Evolutionary conservation across 2,329 filamentous ascomycete genomes (phyloP).

Genomic region (Sordariomycetes sp.): DNA sequence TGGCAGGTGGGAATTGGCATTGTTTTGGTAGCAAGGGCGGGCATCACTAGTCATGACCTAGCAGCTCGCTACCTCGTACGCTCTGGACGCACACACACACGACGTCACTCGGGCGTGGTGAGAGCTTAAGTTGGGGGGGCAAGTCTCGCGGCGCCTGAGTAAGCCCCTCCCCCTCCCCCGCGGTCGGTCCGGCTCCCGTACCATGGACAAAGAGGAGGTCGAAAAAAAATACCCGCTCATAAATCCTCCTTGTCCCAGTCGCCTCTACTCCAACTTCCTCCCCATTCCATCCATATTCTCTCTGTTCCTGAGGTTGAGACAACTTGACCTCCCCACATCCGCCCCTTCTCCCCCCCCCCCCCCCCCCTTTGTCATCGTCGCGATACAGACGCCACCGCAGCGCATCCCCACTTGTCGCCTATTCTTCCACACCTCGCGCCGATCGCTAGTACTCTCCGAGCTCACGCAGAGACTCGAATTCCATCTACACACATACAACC

Average conservation of each 20-base stretch:
- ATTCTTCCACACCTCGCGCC: not conserved
- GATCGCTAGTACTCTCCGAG: not conserved
- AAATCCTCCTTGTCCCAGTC: constrained; percentile 1
- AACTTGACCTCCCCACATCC: not conserved
- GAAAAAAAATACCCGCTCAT: constrained; percentile 4
- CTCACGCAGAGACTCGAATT: not conserved
- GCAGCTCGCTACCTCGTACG: no score
- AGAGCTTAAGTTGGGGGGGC: not conserved
- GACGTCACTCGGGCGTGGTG: not conserved
- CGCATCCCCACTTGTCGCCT: not conserved
- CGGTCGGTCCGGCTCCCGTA: constrained; percentile 1
- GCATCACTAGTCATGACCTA: not conserved
- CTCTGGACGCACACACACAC: not conserved
- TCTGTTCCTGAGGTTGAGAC: not conserved
- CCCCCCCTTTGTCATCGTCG: not conserved
- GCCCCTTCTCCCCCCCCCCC: not conserved
- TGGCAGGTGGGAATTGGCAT: not conserved
- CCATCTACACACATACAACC: not conserved
- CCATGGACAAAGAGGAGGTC: not conserved
- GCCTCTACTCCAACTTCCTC: constrained; percentile 1
- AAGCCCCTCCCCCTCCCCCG: constrained; percentile 3
- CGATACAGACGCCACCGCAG: not conserved
- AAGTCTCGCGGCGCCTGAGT: constrained; percentile 2
- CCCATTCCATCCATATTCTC: not conserved
- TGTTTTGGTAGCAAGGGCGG: not conserved